Evolutionary conservation across 108 stramenopile species (phyloP), one percentile per base, ranked within the genome.

Genomic region (Epithemia pelagica): DNA sequence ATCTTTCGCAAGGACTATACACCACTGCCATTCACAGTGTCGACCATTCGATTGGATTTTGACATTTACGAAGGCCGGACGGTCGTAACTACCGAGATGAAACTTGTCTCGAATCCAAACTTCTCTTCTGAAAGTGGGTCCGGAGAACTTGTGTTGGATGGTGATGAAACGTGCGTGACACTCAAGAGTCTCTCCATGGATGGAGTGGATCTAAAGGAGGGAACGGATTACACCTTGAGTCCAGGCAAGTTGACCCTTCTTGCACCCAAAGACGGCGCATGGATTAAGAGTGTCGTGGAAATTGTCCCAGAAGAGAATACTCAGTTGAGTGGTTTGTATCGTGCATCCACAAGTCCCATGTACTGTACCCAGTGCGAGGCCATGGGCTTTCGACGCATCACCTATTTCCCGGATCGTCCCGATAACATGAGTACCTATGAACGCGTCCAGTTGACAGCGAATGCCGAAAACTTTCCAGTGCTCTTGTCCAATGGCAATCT

Each of bases 341-440:
- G 92, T 69, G 27, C 22, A 30, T 23, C 22, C 15, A 71, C 71
- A 32, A 83, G 86, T 27, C 60, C 75, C 55, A 90, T 92, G 89
- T 96, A 93, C 58, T 98, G 95, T 78, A 95, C 97, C 2, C 60
- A 70, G 25, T 77, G 73, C 55, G 76, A 92, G 61, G 91, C 91
- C 32, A 87, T 87, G 86, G 91, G 91, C 22, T 87, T 90, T 64
- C 80, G 95, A 2, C 82, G 95, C 20, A 96, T 98, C 72, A 96
- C 95, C 21, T 97, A 85, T 71, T 95, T 86, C 63, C 86, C 92
- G 15, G 98, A 99, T 74, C 84, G 93, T 26, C 98, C 97, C 29
- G 98, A 99, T 68, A 93, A 94, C 63, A 96, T 98, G 96, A 92
- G 96, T 1, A 76, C 71, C 1, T 96, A 92, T 77, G 80, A 78